Conservation (phyloP, 371 early-diverging fungal species). For the Astathelohania contejeani region DNA sequence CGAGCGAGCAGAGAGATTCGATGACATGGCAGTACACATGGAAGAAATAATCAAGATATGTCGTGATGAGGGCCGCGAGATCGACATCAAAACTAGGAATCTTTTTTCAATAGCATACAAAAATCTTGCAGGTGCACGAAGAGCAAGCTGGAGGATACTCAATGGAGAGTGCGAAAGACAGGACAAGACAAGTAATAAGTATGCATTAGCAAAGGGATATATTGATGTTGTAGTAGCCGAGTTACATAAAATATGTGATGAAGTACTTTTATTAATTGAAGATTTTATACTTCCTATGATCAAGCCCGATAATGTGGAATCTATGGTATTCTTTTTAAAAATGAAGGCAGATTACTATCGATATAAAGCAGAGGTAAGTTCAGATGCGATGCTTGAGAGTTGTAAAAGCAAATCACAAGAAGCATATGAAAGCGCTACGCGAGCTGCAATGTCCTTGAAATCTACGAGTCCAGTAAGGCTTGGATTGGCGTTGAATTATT, state of each 20-base stretch:
- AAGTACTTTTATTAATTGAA: slow-evolving; percentile 76
- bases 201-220: slow-evolving; percentile 70
- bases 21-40: slow-evolving; percentile 59
- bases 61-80: slow-evolving; percentile 56
- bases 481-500: slow-evolving; percentile 95
- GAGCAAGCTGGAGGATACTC: slow-evolving; percentile 96
- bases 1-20: slow-evolving; percentile 94
- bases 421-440: slow-evolving; percentile 84
- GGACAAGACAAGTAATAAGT: slow-evolving; percentile 54
- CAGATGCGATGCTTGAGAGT: slow-evolving; percentile 62
- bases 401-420: slow-evolving; percentile 70
- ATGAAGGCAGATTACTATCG: slow-evolving; percentile 99
- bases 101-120: slow-evolving; percentile 94
- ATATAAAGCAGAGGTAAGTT: slow-evolving; percentile 89
- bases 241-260: slow-evolving; percentile 76
- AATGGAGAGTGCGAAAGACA: slow-evolving; percentile 85
- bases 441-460: slow-evolving; percentile 74
- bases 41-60: slow-evolving; percentile 49
- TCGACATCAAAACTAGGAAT: slow-evolving; percentile 88
- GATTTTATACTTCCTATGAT: slow-evolving; percentile 68
- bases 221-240: slow-evolving; percentile 75
- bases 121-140: slow-evolving; percentile 92
- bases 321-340: slow-evolving; percentile 94
- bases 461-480: slow-evolving; percentile 95
- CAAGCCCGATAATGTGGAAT: slow-evolving; percentile 58